phyloP scores from a whole-genome alignment of 345 rosid genomes.

The Mangifera indica region DNA sequence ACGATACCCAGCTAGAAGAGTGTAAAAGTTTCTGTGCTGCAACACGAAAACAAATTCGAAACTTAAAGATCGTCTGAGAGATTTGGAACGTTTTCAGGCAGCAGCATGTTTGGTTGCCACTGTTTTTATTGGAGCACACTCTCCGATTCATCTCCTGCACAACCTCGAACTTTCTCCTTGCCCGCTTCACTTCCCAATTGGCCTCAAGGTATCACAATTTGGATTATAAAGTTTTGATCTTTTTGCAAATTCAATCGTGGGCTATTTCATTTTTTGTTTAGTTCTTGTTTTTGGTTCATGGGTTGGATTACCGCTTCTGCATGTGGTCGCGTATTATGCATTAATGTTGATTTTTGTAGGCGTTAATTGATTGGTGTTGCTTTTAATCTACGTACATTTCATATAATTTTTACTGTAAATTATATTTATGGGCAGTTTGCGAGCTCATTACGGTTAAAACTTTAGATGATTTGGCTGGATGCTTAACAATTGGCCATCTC shows the following conservation, averaged over 20 bases:
- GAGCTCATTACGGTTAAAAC: neutral
- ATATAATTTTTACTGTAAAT: neutral
- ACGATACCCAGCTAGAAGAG: neutral
- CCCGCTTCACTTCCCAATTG: slow-evolving; percentile 67
- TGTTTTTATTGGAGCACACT: slow-evolving; percentile 46
- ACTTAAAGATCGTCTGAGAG: neutral
- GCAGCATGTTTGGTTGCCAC: slow-evolving; percentile 52
- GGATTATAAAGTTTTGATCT: neutral
- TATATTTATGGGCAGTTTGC: neutral
- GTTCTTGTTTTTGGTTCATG: neutral
- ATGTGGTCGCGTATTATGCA: neutral
- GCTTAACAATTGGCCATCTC: slow-evolving; percentile 4
- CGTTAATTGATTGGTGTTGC: neutral
- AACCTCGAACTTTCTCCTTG: slow-evolving; percentile 56
- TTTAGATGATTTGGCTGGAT: neutral
- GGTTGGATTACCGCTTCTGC: neutral
- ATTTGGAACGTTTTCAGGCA: neutral
- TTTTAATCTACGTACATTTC: neutral
- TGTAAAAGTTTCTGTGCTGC: neutral
- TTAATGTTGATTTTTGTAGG: neutral
- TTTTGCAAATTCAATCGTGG: neutral
- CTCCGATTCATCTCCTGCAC: slow-evolving; percentile 26
- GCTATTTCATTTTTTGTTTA: slow-evolving; percentile 1
- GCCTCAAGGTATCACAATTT: slow-evolving; percentile 56
- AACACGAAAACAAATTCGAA: neutral